A percentile compares a stretch with the other conserved stretches of the same genome.
phyloP scores from a whole-genome alignment of 2,329 filamentous ascomycete genomes.

The Calonectria pseudoreteaudii region DNA sequence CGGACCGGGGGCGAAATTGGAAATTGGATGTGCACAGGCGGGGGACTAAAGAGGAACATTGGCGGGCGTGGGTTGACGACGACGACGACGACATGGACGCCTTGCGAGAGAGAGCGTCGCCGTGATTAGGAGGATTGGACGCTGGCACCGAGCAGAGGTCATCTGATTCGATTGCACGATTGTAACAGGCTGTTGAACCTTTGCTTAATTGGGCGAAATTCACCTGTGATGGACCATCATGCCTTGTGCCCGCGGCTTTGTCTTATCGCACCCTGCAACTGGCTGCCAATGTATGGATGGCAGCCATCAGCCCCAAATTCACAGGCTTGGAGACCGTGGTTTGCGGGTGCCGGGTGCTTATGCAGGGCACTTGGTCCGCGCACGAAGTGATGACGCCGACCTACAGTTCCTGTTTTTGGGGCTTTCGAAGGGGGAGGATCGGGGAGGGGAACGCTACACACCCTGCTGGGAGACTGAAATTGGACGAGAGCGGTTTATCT shows the following conservation, averaged over 20 bases:
- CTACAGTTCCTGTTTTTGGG: not conserved
- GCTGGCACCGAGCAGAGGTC: not conserved
- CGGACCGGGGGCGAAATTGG: not conserved
- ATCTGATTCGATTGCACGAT: not conserved
- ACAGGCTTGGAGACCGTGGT: not conserved
- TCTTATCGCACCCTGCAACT: not conserved
- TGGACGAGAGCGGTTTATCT: slow-evolving; percentile 1
- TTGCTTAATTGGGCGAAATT: not conserved
- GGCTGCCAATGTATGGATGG: not conserved
- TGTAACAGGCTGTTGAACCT: not conserved
- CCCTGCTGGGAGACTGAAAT: not conserved
- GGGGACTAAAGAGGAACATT: not conserved
- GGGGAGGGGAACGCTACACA: not conserved
- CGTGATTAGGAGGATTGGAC: not conserved
- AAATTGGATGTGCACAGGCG: not conserved
- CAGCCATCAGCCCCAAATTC: not conserved
- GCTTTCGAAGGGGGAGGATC: not conserved
- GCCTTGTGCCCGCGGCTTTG: not conserved
- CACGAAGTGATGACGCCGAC: slow-evolving; percentile 6
- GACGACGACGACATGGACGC: not conserved
- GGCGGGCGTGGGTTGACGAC: not conserved
- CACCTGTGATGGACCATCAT: not conserved
- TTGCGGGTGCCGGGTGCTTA: slow-evolving; percentile 1
- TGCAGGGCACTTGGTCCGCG: slow-evolving; percentile 18
- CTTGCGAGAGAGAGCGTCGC: not conserved